Base-by-base conservation (phyloP, 805 yeast genomes). In the Lachancea nothofagi region DNA sequence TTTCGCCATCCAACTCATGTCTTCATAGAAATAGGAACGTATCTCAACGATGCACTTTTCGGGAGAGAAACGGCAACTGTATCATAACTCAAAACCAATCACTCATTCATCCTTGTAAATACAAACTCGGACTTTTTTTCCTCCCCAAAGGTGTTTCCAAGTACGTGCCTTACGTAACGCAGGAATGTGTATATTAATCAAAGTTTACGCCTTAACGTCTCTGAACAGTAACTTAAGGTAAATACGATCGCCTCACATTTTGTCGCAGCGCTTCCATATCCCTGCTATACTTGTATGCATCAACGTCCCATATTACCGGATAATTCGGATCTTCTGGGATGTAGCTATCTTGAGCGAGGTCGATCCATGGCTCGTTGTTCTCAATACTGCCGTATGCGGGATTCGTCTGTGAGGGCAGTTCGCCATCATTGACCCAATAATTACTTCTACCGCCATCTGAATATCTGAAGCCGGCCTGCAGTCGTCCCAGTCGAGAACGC, bases 401-500 rank as follows among this genome's bases (percentile, higher is more conserved):
- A 3, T 21, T 13, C n/a, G 22, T 17, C 19, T 27, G 26, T 18
- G 47, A 30, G n/a, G 36, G 13, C 8, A 33, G 21, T 2, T 36
- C 36, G 8, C 36, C 36, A n/a, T 22, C 29, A 9, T 57, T 59
- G 2, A 89, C 65, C 97, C 97, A 93, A 59, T 88, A 88, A 49
- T 83, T 85, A 9, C 76, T 77, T 33, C 75, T 72, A 0, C 97
- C 97, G 29, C 84, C 83, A 36, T 78, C 74, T 21, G 78, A 76
- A 58, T 85, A 87, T 31, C 99, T 63, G 41, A 89, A 60, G 0
- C 99, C 99, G 43, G 86, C 83, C 45, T 80, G 78, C 38, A 90
- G 74, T 44, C 94, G 71, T 33, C 80, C 80, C 70, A 73, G 71
- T 46, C 80, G 67, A 3, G 83, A 75, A 13, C 67, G 65, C 1